Base-by-base conservation (phyloP, 331 rosid genomes). In the Phaseolus coccineus region DNA sequence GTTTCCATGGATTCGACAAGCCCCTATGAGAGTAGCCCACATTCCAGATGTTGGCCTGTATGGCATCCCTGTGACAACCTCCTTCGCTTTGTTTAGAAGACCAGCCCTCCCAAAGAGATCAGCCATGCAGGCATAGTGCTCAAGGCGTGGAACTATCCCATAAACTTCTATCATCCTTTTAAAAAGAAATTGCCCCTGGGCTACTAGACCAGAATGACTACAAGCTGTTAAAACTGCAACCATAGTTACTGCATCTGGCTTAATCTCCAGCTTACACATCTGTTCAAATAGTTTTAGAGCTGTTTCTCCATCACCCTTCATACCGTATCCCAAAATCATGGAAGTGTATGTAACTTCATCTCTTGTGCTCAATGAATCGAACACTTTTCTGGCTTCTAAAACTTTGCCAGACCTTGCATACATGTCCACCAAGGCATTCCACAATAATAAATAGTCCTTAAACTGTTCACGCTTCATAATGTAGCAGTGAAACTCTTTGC, bases 21-120 rank as follows among this genome's bases (percentile, higher is more conserved):
- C 96, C 82, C 97, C 96, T 2, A 91, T 65, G 8, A 93, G 93
- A 65, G 97, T 90, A 0, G 93, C 99, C 99, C 99, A 96, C 94
- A 96, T 93, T 9, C 93, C 94, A 8, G 94, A 7, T 16, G 98
- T 91, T n/a, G 97, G 93, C 76, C 77, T 88, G 85, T 61, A 93
- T 47, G 98, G 92, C 98, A 93, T 96, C 75, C 81, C 82, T n/a
- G 82, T 81, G 80, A 96, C 90, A 71, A 90, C 39, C 70, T 86
- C 86, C 84, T 75, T 88, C 7, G 97, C 98, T 74, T 85, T 89
- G 74, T 83, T 73, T 65, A 93, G 68, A 82, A 93, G 80, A 79
- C 99, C 98, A 25, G 94, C 98, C 87, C 98, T 91, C 73, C 98
- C 99, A 81, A 58, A 86, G 59, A 96, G 97, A 84, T 96, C 97